Evolutionary conservation across 257 asterid genomes (phyloP), one percentile per base, ranked within the genome.

Genomic region (Euphrasia confusa): DNA sequence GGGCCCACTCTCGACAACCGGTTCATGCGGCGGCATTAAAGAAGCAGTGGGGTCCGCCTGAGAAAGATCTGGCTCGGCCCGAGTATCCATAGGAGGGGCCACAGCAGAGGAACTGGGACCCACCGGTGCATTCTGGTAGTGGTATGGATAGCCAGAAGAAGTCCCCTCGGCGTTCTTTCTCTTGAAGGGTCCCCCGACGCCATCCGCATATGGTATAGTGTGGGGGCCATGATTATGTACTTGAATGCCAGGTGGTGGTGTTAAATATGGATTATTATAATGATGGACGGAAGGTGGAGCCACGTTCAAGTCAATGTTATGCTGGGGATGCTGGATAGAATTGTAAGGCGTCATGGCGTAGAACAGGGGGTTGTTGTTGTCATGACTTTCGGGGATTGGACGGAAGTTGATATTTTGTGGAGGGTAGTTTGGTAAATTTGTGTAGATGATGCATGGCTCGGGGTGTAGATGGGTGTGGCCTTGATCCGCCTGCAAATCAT

Each of bases 91-190:
- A 15, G 12, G 27, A 10, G 75, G 71, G 44, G 26, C 12, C 55
- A 64, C 49, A 64, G 77, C 76, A 24, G 95, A 78, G 70, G 88
- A 83, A 73, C 90, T 81, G 55, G 91, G 72, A 49, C 87, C 90
- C 1, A 72, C 89, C 28, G 74, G 65, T 67, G 80, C 71, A 54
- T 77, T 72, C 35, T 77, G 78, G 54, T 61, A 66, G 15, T 77
- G 78, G 48, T 61, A 66, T 21, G 42, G 74, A 58, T 30, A 64
- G 49, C 60, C 62, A 5, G 67, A 56, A n/a, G 72, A 61, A 65
- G 64, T 49, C 53, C 72, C 78, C 24, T 72, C 81, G 0, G 78
- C 86, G n/a, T 67, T 81, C 74, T 81, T 88, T 72, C 82, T 78
- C 87, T 84, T 89, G 44, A 74, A 80, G 9, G 80, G 63, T 26